Percentiles rank a stretch among this genome's conserved stretches.
Evolutionary conservation across 805 yeast species (phyloP).

Genomic region (Monosporozyma solicola): DNA sequence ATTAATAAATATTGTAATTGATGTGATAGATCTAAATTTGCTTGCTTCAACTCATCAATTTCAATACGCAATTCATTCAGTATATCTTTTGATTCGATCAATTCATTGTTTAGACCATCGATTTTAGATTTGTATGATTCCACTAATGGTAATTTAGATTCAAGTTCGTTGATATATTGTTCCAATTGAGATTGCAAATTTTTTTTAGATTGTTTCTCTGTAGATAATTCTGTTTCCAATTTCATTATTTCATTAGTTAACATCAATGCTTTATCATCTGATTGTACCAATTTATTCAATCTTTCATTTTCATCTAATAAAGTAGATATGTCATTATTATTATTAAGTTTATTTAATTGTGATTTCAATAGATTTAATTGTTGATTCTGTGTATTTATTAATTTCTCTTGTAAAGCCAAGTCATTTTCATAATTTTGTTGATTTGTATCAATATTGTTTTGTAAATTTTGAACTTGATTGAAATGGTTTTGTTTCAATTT

Average conservation of each 20-base stretch:
- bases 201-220: conserved; percentile 61
- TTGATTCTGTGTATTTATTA: not conserved
- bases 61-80: conserved; percentile 11
- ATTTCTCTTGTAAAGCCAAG: not conserved
- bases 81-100: conserved; percentile 41
- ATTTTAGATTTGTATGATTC: conserved; percentile 55
- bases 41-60: conserved; percentile 24
- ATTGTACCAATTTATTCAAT: not conserved
- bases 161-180: conserved; percentile 62
- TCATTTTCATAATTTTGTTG: not conserved
- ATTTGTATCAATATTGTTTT: not conserved
- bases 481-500: not conserved
- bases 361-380: not conserved
- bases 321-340: not conserved
- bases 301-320: not conserved
- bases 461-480: not conserved
- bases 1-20: conserved; percentile 69
- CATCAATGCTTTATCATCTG: not conserved
- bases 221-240: conserved; percentile 19
- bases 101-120: conserved; percentile 42
- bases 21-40: conserved; percentile 61
- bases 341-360: not conserved
- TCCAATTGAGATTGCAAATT: conserved; percentile 61
- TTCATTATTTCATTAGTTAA: not conserved
- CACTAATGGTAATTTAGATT: conserved; percentile 65